phyloP scores from a whole-genome alignment of 164 flowering plant genomes.

The Magnolia changhungtana region DNA sequence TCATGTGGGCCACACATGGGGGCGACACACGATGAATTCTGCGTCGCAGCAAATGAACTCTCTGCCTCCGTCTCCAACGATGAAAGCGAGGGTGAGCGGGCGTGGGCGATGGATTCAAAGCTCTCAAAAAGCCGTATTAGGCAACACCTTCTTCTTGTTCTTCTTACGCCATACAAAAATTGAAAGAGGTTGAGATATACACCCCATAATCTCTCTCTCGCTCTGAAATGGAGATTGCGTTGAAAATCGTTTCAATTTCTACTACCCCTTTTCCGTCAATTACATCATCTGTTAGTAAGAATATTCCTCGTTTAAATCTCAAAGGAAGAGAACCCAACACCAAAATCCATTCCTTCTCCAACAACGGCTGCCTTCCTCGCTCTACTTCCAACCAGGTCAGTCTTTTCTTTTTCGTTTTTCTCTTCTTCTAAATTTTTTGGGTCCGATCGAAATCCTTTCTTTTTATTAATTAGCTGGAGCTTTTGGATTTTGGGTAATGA shows the following conservation, averaged over 20 bases:
- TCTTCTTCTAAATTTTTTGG: neutral
- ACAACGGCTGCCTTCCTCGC: slow-evolving; percentile 26
- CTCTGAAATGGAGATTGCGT: slow-evolving; percentile 12
- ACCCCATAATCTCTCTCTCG: neutral
- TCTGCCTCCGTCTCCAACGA: no score
- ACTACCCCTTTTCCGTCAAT: neutral
- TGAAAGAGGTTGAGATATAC: no score
- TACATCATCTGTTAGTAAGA: slow-evolving; percentile 13
- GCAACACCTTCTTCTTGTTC: no score
- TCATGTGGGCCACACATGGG: no score
- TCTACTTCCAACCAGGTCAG: slow-evolving; percentile 31
- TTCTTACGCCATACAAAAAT: no score
- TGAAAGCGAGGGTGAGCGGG: no score
- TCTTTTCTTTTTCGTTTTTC: neutral
- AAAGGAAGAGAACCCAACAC: slow-evolving; percentile 12
- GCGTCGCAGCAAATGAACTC: no score
- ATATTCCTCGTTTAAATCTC: slow-evolving; percentile 16
- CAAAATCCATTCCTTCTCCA: slow-evolving; percentile 15
- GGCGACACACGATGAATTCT: no score
- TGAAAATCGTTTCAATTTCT: slow-evolving; percentile 9
- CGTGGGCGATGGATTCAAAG: no score
- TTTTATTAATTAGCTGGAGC: neutral
- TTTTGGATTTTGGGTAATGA: neutral
- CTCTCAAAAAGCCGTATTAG: no score
- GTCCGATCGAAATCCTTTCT: neutral